phyloP scores from a whole-genome alignment of 441 rosid genomes.

The Corymbia calophylla region DNA sequence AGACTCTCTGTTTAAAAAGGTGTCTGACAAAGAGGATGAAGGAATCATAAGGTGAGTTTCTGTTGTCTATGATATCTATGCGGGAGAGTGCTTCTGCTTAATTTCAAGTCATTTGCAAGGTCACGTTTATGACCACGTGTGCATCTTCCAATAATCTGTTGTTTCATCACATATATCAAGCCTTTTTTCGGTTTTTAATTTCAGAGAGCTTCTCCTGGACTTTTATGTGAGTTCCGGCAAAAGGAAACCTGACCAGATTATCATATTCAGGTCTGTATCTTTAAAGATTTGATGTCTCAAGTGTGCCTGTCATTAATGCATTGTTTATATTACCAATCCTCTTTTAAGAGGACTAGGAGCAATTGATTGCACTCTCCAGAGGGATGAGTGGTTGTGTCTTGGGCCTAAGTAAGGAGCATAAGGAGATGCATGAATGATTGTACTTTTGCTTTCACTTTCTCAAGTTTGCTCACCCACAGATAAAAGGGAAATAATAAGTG shows the following conservation, averaged over 20 bases:
- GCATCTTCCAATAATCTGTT: not conserved
- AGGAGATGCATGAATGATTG: not conserved
- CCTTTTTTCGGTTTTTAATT: not conserved
- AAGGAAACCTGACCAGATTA: not conserved
- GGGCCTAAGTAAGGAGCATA: not conserved
- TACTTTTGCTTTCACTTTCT: not conserved
- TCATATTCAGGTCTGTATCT: not conserved
- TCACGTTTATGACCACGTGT: not conserved
- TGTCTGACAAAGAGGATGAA: not conserved
- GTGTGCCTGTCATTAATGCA: not conserved
- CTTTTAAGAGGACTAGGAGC: not conserved
- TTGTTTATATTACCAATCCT: not conserved
- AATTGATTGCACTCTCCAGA: not conserved
- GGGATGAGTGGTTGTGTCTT: not conserved
- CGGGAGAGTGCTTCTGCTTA: not conserved
- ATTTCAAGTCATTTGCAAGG: not conserved
- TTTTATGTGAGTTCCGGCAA: not conserved
- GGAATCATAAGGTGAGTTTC: not conserved
- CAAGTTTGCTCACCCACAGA: not conserved
- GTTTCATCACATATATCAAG: not conserved
- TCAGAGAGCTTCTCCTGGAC: slow-evolving; percentile 1
- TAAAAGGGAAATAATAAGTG: not conserved
- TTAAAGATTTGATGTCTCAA: not conserved
- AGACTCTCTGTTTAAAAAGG: not conserved
- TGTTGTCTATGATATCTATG: not conserved